Conservation (phyloP, 495 filamentous ascomycete species). For the Ascobolus immersus region DNA sequence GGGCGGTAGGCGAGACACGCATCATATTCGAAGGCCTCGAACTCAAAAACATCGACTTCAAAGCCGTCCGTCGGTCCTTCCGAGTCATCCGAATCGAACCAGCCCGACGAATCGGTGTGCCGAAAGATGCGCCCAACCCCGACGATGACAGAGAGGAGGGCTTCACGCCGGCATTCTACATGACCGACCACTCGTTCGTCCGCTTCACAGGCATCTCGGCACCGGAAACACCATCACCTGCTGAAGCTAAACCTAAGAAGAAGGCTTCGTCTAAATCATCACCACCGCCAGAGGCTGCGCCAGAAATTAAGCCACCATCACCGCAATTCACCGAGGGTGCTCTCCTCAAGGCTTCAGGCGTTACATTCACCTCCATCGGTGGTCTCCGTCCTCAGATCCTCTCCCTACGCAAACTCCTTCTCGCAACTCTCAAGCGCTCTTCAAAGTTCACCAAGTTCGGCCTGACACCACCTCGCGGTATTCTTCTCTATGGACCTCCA, state of each 20-base stretch:
- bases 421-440: slow-evolving; percentile 14
- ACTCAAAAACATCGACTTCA: too few relatives aligned
- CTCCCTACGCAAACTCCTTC: slow-evolving; percentile 9
- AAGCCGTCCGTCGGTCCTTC: too few relatives aligned
- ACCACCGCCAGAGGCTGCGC: slow-evolving; percentile 1
- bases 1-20: too few relatives aligned
- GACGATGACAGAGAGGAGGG: slow-evolving; percentile 17
- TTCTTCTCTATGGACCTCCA: slow-evolving; percentile 21
- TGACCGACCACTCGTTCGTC: background rate
- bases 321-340: background rate
- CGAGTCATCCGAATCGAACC: background rate
- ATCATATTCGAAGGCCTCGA: too few relatives aligned
- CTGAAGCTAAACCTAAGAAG: background rate
- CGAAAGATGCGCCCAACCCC: slow-evolving; percentile 7
- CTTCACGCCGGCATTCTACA: slow-evolving; percentile 13
- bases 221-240: background rate
- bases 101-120: background rate
- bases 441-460: slow-evolving; percentile 8
- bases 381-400: slow-evolving; percentile 10
- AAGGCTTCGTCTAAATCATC: background rate
- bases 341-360: slow-evolving; percentile 6
- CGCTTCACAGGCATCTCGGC: background rate
- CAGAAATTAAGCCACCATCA: slow-evolving; percentile 1
- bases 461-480: slow-evolving; percentile 12
- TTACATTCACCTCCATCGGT: slow-evolving; percentile 21